These are phyloP conservation scores for Aspergillus campestris DNA, from an alignment of 495 filamentous ascomycete genomes.

Conservation along the genomic window DNA sequence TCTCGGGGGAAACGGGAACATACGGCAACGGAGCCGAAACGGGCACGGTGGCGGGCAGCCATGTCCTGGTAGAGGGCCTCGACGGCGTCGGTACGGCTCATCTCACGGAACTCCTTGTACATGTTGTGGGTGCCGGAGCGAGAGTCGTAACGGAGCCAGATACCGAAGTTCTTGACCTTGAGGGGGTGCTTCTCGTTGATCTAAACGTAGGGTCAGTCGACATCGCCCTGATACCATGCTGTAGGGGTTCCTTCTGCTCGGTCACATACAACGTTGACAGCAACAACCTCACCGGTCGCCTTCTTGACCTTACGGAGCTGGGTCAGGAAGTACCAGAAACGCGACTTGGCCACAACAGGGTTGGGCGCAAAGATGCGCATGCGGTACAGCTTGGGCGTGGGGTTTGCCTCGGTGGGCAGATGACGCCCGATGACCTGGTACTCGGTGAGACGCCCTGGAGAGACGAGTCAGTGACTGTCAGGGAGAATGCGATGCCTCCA, in stretches of 20 bases:
- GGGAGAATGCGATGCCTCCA: slow-evolving; percentile 3
- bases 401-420: slow-evolving; percentile 90
- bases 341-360: slow-evolving; percentile 93
- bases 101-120: slow-evolving; percentile 99
- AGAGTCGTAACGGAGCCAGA: slow-evolving; percentile 99
- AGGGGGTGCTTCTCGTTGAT: slow-evolving; percentile 96
- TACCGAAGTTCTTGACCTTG: slow-evolving; percentile 99
- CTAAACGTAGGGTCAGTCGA: slow-evolving; percentile 38
- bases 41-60: slow-evolving; percentile 94
- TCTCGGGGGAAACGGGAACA: slow-evolving; percentile 21
- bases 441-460: slow-evolving; percentile 91
- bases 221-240: neutral
- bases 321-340: slow-evolving; percentile 99
- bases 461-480: slow-evolving; percentile 27
- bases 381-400: slow-evolving; percentile 95
- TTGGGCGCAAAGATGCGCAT: slow-evolving; percentile 99
- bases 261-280: slow-evolving; percentile 79
- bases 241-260: neutral
- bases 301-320: slow-evolving; percentile 99
- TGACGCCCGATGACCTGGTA: slow-evolving; percentile 99
- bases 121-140: slow-evolving; percentile 99
- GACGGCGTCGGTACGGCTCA: slow-evolving; percentile 88
- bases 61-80: slow-evolving; percentile 98
- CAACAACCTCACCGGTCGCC: slow-evolving; percentile 97
- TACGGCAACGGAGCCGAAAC: slow-evolving; percentile 97